Conservation (phyloP, 805 yeast species). For the Crinitomyces ghanaensis region DNA sequence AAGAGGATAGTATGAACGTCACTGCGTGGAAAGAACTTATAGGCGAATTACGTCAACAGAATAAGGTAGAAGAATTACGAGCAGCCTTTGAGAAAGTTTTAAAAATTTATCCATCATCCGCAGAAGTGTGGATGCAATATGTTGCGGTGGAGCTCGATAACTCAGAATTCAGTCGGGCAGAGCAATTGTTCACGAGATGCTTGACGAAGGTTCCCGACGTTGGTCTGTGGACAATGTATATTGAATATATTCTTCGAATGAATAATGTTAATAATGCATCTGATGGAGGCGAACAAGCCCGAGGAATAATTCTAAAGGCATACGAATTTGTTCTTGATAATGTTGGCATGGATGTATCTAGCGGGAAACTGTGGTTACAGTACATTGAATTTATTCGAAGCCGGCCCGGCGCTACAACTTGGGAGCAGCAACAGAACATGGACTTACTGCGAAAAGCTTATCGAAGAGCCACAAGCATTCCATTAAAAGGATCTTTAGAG, state of each 20-base stretch:
- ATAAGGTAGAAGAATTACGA: constrained; percentile 48
- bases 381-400: constrained; percentile 66
- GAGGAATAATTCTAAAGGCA: constrained; percentile 64
- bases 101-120: constrained; percentile 53
- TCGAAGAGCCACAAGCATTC: constrained; percentile 60
- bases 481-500: constrained; percentile 57
- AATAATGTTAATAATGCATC: constrained; percentile 55
- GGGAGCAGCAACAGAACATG: constrained; percentile 76
- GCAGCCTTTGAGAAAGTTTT: constrained; percentile 50
- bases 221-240: constrained; percentile 63
- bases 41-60: constrained; percentile 37
- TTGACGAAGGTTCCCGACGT: constrained; percentile 53
- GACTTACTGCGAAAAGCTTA: constrained; percentile 67
- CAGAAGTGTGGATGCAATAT: constrained; percentile 65
- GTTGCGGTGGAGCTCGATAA: constrained; percentile 51
- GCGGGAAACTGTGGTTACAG: constrained; percentile 69
- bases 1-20: constrained; percentile 42
- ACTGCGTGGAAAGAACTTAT: constrained; percentile 47
- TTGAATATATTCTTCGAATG: constrained; percentile 62
- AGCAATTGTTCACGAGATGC: constrained; percentile 51
- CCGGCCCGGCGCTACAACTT: constrained; percentile 45
- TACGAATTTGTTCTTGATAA: constrained; percentile 70
- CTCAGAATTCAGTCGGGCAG: constrained; percentile 57
- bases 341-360: constrained; percentile 67
- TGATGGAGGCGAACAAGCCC: constrained; percentile 74